Percentiles rank a stretch among this genome's conserved stretches.
phyloP scores from a whole-genome alignment of 1,284 basidiomycete genomes.

The Prillingera fragicola region DNA sequence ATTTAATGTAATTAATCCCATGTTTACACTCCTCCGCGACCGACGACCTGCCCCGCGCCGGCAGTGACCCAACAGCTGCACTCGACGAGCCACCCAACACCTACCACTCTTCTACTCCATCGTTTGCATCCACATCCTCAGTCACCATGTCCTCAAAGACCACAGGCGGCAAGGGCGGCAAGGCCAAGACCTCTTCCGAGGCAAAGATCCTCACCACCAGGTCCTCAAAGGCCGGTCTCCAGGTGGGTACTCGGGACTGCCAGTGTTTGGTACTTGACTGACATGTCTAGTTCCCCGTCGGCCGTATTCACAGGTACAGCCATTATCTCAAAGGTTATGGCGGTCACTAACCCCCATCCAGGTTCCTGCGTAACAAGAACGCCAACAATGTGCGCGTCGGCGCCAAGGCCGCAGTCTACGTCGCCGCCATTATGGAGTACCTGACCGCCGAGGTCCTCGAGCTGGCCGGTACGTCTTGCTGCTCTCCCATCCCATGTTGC shows the following conservation, averaged over 20 bases:
- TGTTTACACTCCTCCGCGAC: too few relatives aligned
- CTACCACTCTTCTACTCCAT: constrained; percentile 5
- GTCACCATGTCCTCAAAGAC: constrained; percentile 42
- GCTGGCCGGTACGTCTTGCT: constrained; percentile 44
- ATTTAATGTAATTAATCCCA: constrained; percentile 1
- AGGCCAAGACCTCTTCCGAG: constrained; percentile 49
- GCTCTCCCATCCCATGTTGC: too few relatives aligned
- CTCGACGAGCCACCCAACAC: constrained; percentile 16
- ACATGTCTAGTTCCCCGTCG: constrained; percentile 39
- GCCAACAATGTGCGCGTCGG: constrained; percentile 70
- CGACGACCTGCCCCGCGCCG: too few relatives aligned
- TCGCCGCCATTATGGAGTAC: constrained; percentile 50
- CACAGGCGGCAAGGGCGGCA: constrained; percentile 50
- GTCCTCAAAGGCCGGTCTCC: constrained; percentile 75
- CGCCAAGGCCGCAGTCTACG: constrained; percentile 50
- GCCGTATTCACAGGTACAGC: constrained; percentile 44
- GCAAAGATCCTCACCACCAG: constrained; percentile 58
- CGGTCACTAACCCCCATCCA: constrained; percentile 54
- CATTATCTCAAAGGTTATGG: too few relatives aligned
- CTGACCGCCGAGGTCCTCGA: constrained; percentile 50
- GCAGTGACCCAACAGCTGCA: too few relatives aligned
- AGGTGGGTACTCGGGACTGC: constrained; percentile 54
- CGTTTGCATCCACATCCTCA: constrained; percentile 12
- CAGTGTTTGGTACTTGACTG: not conserved
- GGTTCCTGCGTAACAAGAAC: constrained; percentile 87